These are phyloP conservation scores for Jamesozyma jinghongensis DNA, from an alignment of 805 yeast genomes.

Conservation along the genomic window DNA sequence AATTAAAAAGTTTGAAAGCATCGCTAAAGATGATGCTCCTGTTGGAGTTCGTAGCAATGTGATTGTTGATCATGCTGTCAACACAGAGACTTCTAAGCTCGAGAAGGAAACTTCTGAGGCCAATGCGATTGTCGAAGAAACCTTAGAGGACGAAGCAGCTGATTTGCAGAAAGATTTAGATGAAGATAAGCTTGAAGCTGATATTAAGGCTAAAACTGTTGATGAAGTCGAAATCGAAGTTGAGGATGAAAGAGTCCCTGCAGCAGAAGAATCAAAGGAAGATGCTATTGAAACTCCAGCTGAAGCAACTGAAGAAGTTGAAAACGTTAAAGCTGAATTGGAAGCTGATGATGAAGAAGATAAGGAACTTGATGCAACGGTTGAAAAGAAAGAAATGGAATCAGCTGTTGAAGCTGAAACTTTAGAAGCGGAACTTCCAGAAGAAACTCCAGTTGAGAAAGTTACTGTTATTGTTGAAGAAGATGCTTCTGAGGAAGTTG, in stretches of 20 bases:
- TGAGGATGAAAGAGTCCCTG: background rate
- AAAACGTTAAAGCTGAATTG: conserved; percentile 5
- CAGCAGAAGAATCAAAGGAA: conserved; percentile 1
- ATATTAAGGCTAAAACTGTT: conserved; percentile 1
- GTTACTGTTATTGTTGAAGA: conserved; percentile 4
- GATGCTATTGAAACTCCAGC: conserved; percentile 1
- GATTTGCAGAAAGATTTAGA: conserved; percentile 2
- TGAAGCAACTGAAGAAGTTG: conserved; percentile 7
- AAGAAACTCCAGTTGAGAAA: conserved; percentile 5
- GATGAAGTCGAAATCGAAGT: conserved; percentile 7
- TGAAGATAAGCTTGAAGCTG: background rate
- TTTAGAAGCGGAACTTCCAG: background rate
- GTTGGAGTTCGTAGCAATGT: background rate
- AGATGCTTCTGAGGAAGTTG: conserved; percentile 14
- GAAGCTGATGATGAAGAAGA: conserved; percentile 1
- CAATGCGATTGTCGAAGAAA: background rate
- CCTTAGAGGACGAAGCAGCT: conserved; percentile 1
- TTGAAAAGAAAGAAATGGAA: too few species aligned
- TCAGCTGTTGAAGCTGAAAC: background rate
- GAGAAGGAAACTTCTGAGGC: conserved; percentile 7
- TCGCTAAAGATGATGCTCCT: conserved; percentile 10
- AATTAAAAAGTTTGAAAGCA: conserved; percentile 29
- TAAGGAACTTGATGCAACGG: background rate
- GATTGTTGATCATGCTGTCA: conserved; percentile 2
- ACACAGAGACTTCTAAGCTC: background rate